Percentiles rank a stretch among this genome's conserved stretches.
Conservation (phyloP, 139 green algal genomes). For the Coelastrella sp. region DNA sequence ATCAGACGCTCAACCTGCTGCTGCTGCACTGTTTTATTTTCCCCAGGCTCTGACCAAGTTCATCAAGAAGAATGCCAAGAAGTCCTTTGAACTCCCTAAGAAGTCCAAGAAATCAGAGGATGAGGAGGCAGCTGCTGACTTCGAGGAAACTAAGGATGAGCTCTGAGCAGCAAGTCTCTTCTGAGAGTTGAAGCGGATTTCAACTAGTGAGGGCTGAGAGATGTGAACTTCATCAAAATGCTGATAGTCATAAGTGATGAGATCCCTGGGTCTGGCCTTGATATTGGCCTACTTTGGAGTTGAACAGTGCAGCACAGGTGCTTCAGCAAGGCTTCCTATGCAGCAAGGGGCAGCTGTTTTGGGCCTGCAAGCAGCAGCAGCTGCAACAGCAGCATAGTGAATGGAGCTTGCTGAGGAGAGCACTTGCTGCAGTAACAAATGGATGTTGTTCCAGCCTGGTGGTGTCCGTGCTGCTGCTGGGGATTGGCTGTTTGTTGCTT, state of each 20-base stretch:
- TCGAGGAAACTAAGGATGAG: constrained; percentile 52
- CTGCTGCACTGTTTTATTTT: neutral
- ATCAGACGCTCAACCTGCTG: neutral
- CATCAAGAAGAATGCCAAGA: constrained; percentile 75
- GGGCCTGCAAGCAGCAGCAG: neutral
- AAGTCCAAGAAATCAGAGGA: constrained; percentile 40
- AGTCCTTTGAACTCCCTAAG: constrained; percentile 72
- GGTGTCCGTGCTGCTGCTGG: constrained; percentile 8
- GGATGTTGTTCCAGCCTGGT: neutral
- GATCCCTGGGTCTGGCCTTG: no score
- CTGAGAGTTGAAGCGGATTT: neutral
- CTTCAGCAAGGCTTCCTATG: neutral
- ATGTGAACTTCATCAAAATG: neutral
- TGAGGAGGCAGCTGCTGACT: constrained; percentile 2
- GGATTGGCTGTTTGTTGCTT: constrained; percentile 45
- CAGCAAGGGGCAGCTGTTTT: neutral
- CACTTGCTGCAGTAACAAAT: neutral
- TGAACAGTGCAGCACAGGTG: neutral
- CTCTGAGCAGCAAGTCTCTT: constrained; percentile 20
- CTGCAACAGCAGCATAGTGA: neutral
- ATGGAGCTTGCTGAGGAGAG: neutral
- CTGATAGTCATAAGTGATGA: neutral
- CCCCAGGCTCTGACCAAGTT: constrained; percentile 76
- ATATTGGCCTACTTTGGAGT: no score
- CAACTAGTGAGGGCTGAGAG: neutral